Evolutionary conservation across 306 rosid species (phyloP).

Genomic region (Sicyos baderoa): DNA sequence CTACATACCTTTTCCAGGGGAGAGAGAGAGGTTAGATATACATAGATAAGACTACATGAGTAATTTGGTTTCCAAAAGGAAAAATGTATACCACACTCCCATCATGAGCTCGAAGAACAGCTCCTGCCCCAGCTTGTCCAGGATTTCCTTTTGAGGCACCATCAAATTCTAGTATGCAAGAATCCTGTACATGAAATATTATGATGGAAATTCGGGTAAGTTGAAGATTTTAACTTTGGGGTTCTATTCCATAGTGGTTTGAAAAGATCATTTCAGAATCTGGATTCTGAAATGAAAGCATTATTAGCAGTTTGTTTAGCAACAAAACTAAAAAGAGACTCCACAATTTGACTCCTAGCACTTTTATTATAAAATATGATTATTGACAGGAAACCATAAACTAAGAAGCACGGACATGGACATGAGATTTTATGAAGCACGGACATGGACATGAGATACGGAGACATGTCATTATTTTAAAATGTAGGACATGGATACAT

Average conservation of each 20-base stretch:
- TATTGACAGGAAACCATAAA: neutral
- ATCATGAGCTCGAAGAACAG: slow-evolving; percentile 64
- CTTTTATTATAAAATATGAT: neutral
- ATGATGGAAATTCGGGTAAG: slow-evolving; percentile 10
- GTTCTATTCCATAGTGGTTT: neutral
- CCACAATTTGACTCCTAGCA: neutral
- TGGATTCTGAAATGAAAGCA: neutral
- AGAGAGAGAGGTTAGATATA: slow-evolving; percentile 8
- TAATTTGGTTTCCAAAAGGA: slow-evolving; percentile 8
- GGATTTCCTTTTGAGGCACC: slow-evolving; percentile 97
- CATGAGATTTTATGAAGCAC: too few species aligned
- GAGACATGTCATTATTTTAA: too few species aligned
- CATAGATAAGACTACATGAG: neutral
- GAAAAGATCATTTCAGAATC: neutral
- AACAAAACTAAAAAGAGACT: slow-evolving; percentile 10
- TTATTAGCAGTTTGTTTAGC: neutral
- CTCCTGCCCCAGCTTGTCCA: slow-evolving; percentile 90
- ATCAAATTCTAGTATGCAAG: slow-evolving; percentile 66
- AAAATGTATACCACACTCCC: slow-evolving; percentile 66
- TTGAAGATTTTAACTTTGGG: neutral
- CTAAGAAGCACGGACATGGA: too few species aligned
- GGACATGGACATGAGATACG: too few species aligned
- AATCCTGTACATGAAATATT: slow-evolving; percentile 34
- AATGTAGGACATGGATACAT: too few species aligned
- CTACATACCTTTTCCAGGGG: slow-evolving; percentile 56